Evolutionary conservation across 2,329 filamentous ascomycete genomes (phyloP).

Genomic region (Stemphylium lycopersici): DNA sequence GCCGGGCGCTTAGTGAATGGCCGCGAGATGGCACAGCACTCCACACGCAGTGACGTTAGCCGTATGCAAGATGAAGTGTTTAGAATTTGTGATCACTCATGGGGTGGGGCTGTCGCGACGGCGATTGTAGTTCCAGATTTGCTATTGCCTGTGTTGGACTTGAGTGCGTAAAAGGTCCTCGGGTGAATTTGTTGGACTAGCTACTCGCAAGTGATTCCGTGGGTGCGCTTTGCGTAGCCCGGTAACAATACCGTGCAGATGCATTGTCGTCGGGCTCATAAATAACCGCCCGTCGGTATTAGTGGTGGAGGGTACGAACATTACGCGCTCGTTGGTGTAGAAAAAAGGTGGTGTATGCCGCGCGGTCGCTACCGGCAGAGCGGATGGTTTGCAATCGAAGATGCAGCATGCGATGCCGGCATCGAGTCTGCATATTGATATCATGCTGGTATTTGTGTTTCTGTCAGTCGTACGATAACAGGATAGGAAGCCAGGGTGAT

Average conservation of each 20-base stretch:
- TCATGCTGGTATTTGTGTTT: constrained; percentile 9
- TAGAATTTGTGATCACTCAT: background rate
- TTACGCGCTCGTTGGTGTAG: constrained; percentile 1
- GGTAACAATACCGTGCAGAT: background rate
- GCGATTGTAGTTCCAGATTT: background rate
- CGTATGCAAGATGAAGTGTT: background rate
- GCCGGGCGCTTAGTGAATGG: constrained; percentile 20
- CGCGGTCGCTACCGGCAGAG: constrained; percentile 7
- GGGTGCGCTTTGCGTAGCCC: background rate
- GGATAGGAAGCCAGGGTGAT: constrained; percentile 10
- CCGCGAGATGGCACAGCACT: constrained; percentile 5
- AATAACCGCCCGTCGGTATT: background rate
- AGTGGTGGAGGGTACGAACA: background rate
- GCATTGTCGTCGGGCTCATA: background rate
- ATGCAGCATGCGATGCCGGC: constrained; percentile 10
- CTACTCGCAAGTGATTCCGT: background rate
- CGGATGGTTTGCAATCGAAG: constrained; percentile 4
- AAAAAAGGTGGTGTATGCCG: background rate
- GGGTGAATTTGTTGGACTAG: too few relatives aligned
- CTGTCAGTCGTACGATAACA: constrained; percentile 7
- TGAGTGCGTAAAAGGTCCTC: background rate
- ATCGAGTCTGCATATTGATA: constrained; percentile 5
- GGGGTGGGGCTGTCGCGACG: background rate
- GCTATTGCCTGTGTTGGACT: background rate
- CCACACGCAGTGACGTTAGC: constrained; percentile 2